Evolutionary conservation across 306 rosid genomes (phyloP), one percentile per base, ranked within the genome.

Genomic region (Corylus americana): DNA sequence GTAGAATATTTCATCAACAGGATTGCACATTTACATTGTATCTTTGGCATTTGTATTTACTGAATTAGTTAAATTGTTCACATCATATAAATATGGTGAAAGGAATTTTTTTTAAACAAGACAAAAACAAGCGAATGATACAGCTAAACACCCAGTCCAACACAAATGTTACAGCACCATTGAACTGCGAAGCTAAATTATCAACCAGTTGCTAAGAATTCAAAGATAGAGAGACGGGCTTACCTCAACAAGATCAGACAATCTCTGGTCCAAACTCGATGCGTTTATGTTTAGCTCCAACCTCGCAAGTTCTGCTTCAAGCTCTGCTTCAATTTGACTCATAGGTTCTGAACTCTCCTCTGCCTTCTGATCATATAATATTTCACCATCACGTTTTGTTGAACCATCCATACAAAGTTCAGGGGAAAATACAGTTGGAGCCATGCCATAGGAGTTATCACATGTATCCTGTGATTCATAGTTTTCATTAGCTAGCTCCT

Each of bases 251-350:
- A 87, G 83, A 54, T 87, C 92, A 8, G 89, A 82, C 71, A 84
- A 73, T 70, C 84, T 84, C 80, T 85, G 71, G 45, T 88, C 83
- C 49, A 85, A 53, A 82, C 84, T 84, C 61, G 91, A 85, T 18
- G 85, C 73, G 82, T 82, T 87, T 83, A 88, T 86, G 84, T 88
- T 88, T 78, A 95, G 70, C 73, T 93, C 98, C 84, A 95, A 71
- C 74, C 92, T 91, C 92, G 90, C 94, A 20, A 95, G 92, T 89
- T 95, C 98, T 63, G 94, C 98, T 90, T 95, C 98, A 84, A 95
- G 98, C 85, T 95, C 98, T 45, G 98, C 98, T 81, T 92, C 98
- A 78, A 95, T 95, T 90, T 91, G 90, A 84, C 96, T 92, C 81
- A 90, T 84, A 42, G 88, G 81, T 47, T 87, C 94, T n/a, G 89